Conservation (phyloP, 2,329 filamentous ascomycete species). For the Fusarium guadeloupense region DNA sequence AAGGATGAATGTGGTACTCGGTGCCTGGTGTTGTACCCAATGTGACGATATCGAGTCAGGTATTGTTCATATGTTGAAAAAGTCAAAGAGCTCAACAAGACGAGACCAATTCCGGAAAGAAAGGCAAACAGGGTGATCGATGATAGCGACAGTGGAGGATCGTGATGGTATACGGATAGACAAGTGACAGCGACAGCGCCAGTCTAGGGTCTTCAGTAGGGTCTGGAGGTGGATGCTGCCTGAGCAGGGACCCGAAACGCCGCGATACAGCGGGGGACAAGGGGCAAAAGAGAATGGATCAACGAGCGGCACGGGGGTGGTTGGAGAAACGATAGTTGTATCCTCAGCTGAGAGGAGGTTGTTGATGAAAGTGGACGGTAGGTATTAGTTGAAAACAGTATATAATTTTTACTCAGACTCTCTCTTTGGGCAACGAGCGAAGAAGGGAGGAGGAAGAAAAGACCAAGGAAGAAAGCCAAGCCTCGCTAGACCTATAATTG, state of each 20-base stretch:
- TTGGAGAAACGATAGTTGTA: conserved; percentile 21
- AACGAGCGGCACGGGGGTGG: conserved; percentile 40
- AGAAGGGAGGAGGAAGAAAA: conserved; percentile 21
- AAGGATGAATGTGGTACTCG: conserved; percentile 5
- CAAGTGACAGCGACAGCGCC: conserved; percentile 16
- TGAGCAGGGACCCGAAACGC: conserved; percentile 35
- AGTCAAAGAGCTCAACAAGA: background rate
- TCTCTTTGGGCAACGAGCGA: background rate
- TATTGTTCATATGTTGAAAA: conserved; percentile 1
- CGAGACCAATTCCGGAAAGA: conserved; percentile 10
- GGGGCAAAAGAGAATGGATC: conserved; percentile 26
- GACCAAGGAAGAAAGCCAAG: conserved; percentile 17
- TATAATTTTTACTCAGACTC: background rate
- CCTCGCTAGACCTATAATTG: conserved; percentile 23
- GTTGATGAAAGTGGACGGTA: conserved; percentile 16
- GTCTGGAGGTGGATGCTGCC: conserved; percentile 22
- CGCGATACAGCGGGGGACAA: conserved; percentile 29
- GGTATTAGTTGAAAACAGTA: conserved; percentile 4
- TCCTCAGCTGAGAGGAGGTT: too few species aligned
- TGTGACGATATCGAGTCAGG: background rate
- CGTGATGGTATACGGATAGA: conserved; percentile 23
- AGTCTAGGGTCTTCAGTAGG: background rate
- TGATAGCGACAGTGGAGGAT: conserved; percentile 22
- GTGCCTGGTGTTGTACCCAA: conserved; percentile 2
- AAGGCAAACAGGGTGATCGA: background rate